phyloP scores from a whole-genome alignment of 495 filamentous ascomycete species.

The Hyaloscypha hepaticicola region DNA sequence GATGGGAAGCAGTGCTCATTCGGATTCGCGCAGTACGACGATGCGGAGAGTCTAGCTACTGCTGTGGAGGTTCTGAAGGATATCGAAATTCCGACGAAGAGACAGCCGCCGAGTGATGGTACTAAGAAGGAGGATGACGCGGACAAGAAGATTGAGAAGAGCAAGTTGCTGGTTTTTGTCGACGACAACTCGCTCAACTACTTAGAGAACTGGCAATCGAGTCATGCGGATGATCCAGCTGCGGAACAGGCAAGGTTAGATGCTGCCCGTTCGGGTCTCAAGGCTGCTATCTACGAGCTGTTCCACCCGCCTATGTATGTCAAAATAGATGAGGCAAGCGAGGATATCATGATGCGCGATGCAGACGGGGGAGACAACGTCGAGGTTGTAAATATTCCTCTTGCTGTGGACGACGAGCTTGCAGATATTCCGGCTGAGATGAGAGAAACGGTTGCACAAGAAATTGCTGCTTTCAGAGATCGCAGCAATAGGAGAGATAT shows the following conservation, averaged over 20 bases:
- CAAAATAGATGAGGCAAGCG: slow-evolving; percentile 53
- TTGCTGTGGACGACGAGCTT: slow-evolving; percentile 89
- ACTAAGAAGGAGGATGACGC: slow-evolving; percentile 41
- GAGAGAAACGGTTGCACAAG: slow-evolving; percentile 93
- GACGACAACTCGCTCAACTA: slow-evolving; percentile 79
- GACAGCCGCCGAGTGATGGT: slow-evolving; percentile 52
- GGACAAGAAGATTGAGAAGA: slow-evolving; percentile 64
- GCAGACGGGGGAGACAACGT: slow-evolving; percentile 58
- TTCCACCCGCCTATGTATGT: slow-evolving; percentile 63
- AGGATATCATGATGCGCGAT: slow-evolving; percentile 72
- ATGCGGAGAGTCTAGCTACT: slow-evolving; percentile 81
- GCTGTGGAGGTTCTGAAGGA: slow-evolving; percentile 86
- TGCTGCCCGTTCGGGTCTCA: slow-evolving; percentile 60
- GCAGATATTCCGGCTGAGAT: slow-evolving; percentile 94
- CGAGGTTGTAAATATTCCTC: slow-evolving; percentile 88
- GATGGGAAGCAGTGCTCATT: slow-evolving; percentile 84
- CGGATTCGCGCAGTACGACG: slow-evolving; percentile 96
- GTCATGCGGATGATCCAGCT: slow-evolving; percentile 60
- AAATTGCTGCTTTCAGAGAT: slow-evolving; percentile 92
- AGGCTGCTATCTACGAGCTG: slow-evolving; percentile 65
- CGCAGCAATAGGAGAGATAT: slow-evolving; percentile 83
- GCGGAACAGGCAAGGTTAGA: slow-evolving; percentile 67
- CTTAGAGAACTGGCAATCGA: slow-evolving; percentile 73
- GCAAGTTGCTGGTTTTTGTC: slow-evolving; percentile 70
- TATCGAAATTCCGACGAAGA: slow-evolving; percentile 81